These are phyloP conservation scores for Talaromyces funiculosus DNA, from an alignment of 2,329 filamentous ascomycete species.

Conservation along the genomic window DNA sequence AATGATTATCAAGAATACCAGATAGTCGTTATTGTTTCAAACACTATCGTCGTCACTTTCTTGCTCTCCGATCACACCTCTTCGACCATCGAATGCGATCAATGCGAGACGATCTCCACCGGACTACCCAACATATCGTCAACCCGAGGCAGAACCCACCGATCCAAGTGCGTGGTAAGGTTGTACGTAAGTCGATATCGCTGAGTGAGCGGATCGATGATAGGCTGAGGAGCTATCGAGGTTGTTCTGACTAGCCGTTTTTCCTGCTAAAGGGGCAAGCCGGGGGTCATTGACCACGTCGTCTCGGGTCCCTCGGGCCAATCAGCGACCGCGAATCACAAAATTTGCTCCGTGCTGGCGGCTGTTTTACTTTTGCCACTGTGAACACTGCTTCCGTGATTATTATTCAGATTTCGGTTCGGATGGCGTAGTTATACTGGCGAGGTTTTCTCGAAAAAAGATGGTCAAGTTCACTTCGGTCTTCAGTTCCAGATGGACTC, in stretches of 20 bases:
- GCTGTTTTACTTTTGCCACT: slow-evolving; percentile 4
- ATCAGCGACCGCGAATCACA: background rate
- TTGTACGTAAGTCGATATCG: background rate
- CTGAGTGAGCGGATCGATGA: background rate
- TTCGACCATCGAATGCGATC: background rate
- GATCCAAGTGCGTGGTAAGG: background rate
- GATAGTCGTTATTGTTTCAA: too few relatives aligned
- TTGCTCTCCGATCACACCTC: background rate
- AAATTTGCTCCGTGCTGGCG: slow-evolving; percentile 8
- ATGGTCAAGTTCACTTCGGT: background rate
- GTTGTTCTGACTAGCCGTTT: background rate
- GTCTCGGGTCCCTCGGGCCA: background rate
- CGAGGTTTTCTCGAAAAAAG: background rate
- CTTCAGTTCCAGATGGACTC: background rate
- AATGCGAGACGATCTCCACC: background rate
- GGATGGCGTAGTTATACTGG: background rate
- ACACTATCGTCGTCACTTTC: too few relatives aligned
- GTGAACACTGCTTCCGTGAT: background rate
- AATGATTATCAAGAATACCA: background rate
- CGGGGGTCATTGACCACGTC: slow-evolving; percentile 1
- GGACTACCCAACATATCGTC: background rate
- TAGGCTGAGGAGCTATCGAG: background rate
- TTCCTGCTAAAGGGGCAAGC: background rate
- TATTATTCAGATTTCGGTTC: background rate
- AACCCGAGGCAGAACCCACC: background rate